Percentiles rank a stretch among this genome's conserved stretches.
Conservation (phyloP, 352 stramenopile species). For the Aphanomyces cochlioides region DNA sequence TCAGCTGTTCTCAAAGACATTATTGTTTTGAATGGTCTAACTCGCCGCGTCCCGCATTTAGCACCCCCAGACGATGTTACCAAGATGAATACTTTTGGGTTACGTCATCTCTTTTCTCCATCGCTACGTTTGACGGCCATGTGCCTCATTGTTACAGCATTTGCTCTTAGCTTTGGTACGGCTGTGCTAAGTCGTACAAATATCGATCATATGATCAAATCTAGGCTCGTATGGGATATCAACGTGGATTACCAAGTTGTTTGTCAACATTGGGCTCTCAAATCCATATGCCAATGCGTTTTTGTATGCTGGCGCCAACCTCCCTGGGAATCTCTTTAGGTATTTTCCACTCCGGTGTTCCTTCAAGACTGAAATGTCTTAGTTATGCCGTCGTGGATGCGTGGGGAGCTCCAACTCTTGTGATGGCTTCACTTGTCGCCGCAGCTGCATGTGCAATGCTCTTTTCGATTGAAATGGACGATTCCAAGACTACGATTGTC, state of each 20-base stretch:
- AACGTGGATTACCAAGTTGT: conserved; percentile 93
- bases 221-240: conserved; percentile 89
- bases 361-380: not conserved
- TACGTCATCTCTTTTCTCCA: not conserved
- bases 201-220: not conserved
- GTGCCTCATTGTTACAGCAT: conserved; percentile 24
- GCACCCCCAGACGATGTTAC: conserved; percentile 30
- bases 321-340: conserved; percentile 89
- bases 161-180: conserved; percentile 31
- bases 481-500: conserved; percentile 71
- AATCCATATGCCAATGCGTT: conserved; percentile 91
- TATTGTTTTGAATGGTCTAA: conserved; percentile 46
- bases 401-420: conserved; percentile 62
- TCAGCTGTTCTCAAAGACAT: conserved; percentile 64
- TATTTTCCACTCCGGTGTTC: conserved; percentile 20
- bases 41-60: conserved; percentile 49
- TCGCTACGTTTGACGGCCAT: conserved; percentile 13
- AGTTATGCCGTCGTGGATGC: conserved; percentile 69
- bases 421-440: conserved; percentile 65
- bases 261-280: conserved; percentile 79
- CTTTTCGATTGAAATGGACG: conserved; percentile 75
- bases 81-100: not conserved
- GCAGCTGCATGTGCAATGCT: conserved; percentile 60
- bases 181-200: conserved; percentile 28
- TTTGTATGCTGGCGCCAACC: conserved; percentile 86